These are phyloP conservation scores for Lipomyces anomalus DNA, from an alignment of 805 yeast species.

Conservation along the genomic window DNA sequence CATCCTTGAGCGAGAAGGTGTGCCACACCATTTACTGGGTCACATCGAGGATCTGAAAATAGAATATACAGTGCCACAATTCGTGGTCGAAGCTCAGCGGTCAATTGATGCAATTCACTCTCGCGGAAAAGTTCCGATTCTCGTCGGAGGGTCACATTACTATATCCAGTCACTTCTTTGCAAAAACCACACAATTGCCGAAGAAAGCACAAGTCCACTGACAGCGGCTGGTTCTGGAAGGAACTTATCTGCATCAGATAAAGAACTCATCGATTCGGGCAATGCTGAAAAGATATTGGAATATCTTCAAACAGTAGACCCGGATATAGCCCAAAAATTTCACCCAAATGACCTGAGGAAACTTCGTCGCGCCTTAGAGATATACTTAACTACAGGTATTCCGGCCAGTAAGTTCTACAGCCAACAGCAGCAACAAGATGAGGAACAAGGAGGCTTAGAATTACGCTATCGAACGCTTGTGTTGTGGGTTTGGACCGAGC, in stretches of 20 bases:
- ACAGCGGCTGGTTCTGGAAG: slow-evolving; percentile 7
- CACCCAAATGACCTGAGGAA: slow-evolving; percentile 88
- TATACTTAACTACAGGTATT: slow-evolving; percentile 59
- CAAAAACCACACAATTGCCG: slow-evolving; percentile 39
- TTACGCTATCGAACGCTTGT: slow-evolving; percentile 40
- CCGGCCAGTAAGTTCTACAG: slow-evolving; percentile 66
- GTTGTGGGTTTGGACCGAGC: slow-evolving; percentile 77
- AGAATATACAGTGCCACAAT: slow-evolving; percentile 75
- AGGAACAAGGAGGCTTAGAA: background rate
- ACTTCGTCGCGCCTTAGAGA: slow-evolving; percentile 73
- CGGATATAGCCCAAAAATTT: slow-evolving; percentile 67
- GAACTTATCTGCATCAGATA: slow-evolving; percentile 7
- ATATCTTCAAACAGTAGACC: slow-evolving; percentile 53
- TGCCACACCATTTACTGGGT: slow-evolving; percentile 83
- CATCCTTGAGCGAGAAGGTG: slow-evolving; percentile 59
- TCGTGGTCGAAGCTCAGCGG: slow-evolving; percentile 61
- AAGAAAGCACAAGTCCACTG: too few relatives aligned
- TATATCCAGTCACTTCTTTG: slow-evolving; percentile 76
- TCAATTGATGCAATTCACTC: slow-evolving; percentile 54
- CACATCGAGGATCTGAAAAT: slow-evolving; percentile 68
- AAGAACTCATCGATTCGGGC: slow-evolving; percentile 11
- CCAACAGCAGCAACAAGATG: slow-evolving; percentile 41
- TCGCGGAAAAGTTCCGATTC: slow-evolving; percentile 70
- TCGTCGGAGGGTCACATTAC: slow-evolving; percentile 96
- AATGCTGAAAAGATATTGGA: slow-evolving; percentile 35